These are phyloP conservation scores for Penicillium malachiteum DNA, from an alignment of 495 filamentous ascomycete species.

Conservation along the genomic window DNA sequence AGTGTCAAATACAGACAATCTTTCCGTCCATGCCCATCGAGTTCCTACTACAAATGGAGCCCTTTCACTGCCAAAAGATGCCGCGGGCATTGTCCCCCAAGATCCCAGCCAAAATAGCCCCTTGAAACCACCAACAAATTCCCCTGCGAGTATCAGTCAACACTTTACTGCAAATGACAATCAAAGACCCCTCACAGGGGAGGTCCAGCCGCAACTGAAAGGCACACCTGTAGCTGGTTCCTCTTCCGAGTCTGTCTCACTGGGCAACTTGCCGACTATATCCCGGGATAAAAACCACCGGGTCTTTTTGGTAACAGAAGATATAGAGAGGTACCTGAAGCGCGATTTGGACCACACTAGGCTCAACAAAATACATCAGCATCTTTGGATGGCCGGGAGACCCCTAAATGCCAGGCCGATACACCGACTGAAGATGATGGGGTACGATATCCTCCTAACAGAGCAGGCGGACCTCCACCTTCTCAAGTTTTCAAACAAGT, in stretches of 20 bases:
- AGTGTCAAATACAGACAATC: neutral
- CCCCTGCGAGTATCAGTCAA: slow-evolving; percentile 6
- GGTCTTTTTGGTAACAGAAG: slow-evolving; percentile 12
- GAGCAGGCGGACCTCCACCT: slow-evolving; percentile 13
- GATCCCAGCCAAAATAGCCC: slow-evolving; percentile 3
- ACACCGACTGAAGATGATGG: slow-evolving; percentile 13
- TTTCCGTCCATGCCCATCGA: slow-evolving; percentile 3
- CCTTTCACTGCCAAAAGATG: slow-evolving; percentile 1
- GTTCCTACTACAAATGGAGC: slow-evolving; percentile 1
- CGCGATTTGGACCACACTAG: slow-evolving; percentile 9
- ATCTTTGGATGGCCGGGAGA: slow-evolving; percentile 12
- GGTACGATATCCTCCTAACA: slow-evolving; percentile 9
- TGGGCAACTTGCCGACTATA: slow-evolving; percentile 10
- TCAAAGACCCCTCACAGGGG: neutral
- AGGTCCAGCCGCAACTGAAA: slow-evolving; percentile 3
- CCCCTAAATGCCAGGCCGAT: slow-evolving; percentile 10
- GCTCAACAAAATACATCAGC: slow-evolving; percentile 11
- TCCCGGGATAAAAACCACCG: slow-evolving; percentile 7
- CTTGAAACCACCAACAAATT: neutral
- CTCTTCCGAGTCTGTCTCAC: slow-evolving; percentile 9
- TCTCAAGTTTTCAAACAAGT: slow-evolving; percentile 7
- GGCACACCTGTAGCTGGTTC: slow-evolving; percentile 1
- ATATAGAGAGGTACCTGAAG: slow-evolving; percentile 9
- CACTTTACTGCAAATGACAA: slow-evolving; percentile 6
- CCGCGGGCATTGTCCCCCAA: slow-evolving; percentile 2